Percentiles rank a stretch among this genome's conserved stretches.
phyloP scores from a whole-genome alignment of 169 alveolate species.

The Cryptosporidium baileyi region DNA sequence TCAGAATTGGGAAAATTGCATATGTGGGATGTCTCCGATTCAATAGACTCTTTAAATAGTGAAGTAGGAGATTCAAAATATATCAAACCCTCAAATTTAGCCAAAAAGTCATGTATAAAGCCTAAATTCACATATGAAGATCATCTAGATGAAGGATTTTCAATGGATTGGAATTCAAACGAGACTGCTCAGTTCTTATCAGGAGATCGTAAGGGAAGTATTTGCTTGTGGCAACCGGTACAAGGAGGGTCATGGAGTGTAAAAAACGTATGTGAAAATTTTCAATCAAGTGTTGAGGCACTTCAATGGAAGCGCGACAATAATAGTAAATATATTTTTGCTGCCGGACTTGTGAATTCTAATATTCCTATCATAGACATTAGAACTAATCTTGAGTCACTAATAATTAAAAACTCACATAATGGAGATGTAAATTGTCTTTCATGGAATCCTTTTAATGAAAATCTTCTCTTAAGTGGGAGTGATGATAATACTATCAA shows the following conservation, averaged over 20 bases:
- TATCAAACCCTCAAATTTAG: conserved; percentile 25
- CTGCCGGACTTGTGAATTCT: conserved; percentile 63
- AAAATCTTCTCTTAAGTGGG: conserved; percentile 48
- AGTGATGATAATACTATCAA: conserved; percentile 58
- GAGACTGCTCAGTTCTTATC: conserved; percentile 35
- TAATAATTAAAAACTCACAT: conserved; percentile 24
- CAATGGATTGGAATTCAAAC: conserved; percentile 69
- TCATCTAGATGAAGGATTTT: conserved; percentile 57
- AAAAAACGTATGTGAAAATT: neutral
- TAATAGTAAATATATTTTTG: conserved; percentile 14
- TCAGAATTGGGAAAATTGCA: conserved; percentile 49
- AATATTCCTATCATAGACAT: conserved; percentile 39
- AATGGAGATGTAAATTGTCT: conserved; percentile 63
- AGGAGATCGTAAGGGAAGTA: conserved; percentile 60
- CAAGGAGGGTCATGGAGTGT: conserved; percentile 60
- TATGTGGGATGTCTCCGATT: conserved; percentile 62
- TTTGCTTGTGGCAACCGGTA: conserved; percentile 50
- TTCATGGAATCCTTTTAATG: conserved; percentile 61
- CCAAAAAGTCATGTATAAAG: conserved; percentile 18
- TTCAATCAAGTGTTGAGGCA: conserved; percentile 57
- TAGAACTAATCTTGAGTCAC: conserved; percentile 3
- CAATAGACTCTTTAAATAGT: neutral
- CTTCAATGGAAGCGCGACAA: conserved; percentile 46
- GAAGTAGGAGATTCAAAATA: neutral
- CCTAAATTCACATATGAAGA: conserved; percentile 53